Evolutionary conservation across 179 eudicot genomes (phyloP), one percentile per base, ranked within the genome.

Genomic region (Beta macrorhiza): DNA sequence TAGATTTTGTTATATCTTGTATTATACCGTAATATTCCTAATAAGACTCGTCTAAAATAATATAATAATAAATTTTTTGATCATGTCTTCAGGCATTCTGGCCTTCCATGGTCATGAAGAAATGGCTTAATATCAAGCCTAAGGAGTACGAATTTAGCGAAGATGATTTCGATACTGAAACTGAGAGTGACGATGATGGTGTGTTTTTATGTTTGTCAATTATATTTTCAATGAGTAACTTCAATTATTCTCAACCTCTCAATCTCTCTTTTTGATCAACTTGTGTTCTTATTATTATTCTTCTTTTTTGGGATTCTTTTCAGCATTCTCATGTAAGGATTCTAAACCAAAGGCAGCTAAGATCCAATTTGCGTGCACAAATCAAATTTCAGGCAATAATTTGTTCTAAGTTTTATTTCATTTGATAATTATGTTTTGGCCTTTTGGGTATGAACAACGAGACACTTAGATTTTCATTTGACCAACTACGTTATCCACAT

Each of bases 111-210:
- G 90, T 94, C 74, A 92, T 92, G 99, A 96, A 94, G 86, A 96
- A 96, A 89, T 96, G 99, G 99, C 92, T 96, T 13, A 96, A 96
- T 83, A 92, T 96, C 76, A 85, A 89, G 75, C 96, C 99, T 0
- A 88, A 90, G 81, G 91, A 87, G 80, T 53, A 86, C 82, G 99
- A 96, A 82, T 96, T 96, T 67, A 96, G 99, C 47, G 99, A 93
- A 81, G 99, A 96, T 83, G 99, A 96, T 83, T 89, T 90, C 49
- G 98, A 94, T 81, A 90, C 98, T 22, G 97, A 93, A 73, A 89
- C 87, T 53, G 99, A 94, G 87, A 95, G 98, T 56, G 97, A 93
- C 32, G 99, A 93, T 88, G 99, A 96, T 80, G 92, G 96, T 92
- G 90, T 45, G 81, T 65, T 16, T 75, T 67, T 55, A 57, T 55